Evolutionary conservation across 805 yeast species (phyloP).

Genomic region (Brettanomyces sp.): DNA sequence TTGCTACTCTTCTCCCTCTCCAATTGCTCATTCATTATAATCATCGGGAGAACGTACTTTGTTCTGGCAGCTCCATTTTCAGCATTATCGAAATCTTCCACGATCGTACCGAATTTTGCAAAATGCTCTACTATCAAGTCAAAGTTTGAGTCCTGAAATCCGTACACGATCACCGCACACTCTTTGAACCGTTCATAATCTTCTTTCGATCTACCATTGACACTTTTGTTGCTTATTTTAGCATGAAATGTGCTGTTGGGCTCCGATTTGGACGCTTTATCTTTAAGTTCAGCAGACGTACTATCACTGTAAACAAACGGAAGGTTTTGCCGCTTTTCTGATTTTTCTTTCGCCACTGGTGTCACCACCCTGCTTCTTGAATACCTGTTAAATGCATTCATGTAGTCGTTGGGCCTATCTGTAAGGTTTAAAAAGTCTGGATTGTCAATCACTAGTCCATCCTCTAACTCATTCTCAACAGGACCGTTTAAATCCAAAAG

Average conservation of each 20-base stretch:
- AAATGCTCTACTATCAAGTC: conserved; percentile 62
- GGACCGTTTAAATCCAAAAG: conserved; percentile 37
- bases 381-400: conserved; percentile 34
- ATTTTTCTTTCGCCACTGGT: conserved; percentile 2
- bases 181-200: conserved; percentile 25
- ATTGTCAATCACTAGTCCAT: conserved; percentile 22
- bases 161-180: conserved; percentile 74
- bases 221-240: neutral
- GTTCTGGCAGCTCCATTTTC: conserved; percentile 5
- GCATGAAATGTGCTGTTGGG: neutral
- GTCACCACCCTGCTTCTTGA: conserved; percentile 13
- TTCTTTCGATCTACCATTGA: conserved; percentile 18
- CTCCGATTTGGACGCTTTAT: neutral
- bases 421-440: conserved; percentile 28
- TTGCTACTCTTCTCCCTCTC: conserved; percentile 1
- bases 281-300: neutral
- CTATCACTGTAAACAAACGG: neutral
- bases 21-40: conserved; percentile 2
- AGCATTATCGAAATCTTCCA: conserved; percentile 49
- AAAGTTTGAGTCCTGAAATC: conserved; percentile 75
- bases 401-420: conserved; percentile 32
- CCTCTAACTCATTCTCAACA: conserved; percentile 30
- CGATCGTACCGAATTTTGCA: conserved; percentile 66
- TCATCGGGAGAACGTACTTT: conserved; percentile 1
- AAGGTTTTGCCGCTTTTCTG: conserved; percentile 5